These are phyloP conservation scores for Fusarium nisikadoi DNA, from an alignment of 2,329 filamentous ascomycete species.

Conservation along the genomic window DNA sequence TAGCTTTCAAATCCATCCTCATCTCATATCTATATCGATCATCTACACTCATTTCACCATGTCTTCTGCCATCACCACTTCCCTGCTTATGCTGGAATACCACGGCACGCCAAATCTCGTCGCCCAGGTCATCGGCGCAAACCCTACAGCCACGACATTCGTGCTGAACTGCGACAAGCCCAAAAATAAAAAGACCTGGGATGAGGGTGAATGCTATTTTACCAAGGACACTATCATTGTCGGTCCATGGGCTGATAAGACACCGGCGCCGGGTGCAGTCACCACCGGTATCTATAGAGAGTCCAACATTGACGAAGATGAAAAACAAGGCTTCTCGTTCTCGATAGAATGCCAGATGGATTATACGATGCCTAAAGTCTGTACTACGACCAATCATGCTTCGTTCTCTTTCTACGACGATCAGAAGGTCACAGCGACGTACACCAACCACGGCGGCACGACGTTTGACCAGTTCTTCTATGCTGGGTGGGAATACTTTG, in stretches of 20 bases:
- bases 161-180: not conserved
- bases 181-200: not conserved
- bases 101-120: not conserved
- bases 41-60: not conserved
- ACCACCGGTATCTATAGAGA: not conserved
- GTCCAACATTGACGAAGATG: not conserved
- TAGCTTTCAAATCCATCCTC: not conserved
- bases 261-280: not conserved
- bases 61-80: not conserved
- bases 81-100: not conserved
- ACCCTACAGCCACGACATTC: not conserved
- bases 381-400: not conserved
- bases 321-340: not conserved
- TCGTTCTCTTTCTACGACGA: not conserved
- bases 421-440: not conserved
- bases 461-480: not conserved
- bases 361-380: not conserved
- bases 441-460: not conserved
- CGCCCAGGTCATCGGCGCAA: not conserved
- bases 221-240: not conserved
- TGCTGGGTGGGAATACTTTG: not conserved
- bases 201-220: not conserved
- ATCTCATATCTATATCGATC: rapidly evolving
- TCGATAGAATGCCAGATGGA: not conserved
- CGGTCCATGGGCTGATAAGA: conserved; percentile 1